A percentile compares a stretch with the other conserved stretches of the same genome.
These are phyloP conservation scores for Creolimax fragrantissima DNA, from an alignment of 78 protist species.

Conservation along the genomic window DNA sequence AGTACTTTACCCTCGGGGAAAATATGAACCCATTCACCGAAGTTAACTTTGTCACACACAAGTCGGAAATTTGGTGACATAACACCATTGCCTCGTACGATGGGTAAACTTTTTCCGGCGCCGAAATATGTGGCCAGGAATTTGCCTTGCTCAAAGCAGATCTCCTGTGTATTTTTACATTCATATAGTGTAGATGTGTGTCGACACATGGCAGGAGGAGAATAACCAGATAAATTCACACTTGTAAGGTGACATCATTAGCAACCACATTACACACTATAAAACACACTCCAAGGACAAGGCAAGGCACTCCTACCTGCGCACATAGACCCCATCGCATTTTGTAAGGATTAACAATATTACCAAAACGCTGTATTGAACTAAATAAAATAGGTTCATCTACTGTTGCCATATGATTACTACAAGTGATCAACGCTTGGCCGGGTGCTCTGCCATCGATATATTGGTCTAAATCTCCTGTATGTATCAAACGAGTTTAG, in stretches of 20 bases:
- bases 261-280: too few species aligned
- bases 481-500: too few species aligned
- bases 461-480: background rate
- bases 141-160: background rate
- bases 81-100: background rate
- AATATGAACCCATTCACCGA: background rate
- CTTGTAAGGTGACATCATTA: too few species aligned
- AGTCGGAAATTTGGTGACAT: background rate
- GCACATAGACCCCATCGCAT: background rate
- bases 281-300: too few species aligned
- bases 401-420: background rate
- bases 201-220: too few species aligned
- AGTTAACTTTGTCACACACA: background rate
- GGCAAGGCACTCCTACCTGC: background rate
- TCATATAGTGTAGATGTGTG: too few species aligned
- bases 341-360: background rate
- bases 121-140: background rate
- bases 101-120: background rate
- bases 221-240: too few species aligned
- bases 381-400: background rate
- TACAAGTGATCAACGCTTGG: background rate
- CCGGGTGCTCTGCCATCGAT: background rate
- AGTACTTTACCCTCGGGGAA: background rate
- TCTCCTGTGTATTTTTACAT: background rate
- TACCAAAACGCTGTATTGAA: background rate